Evolutionary conservation across 345 rosid genomes (phyloP).

Genomic region (Brassica carinata): DNA sequence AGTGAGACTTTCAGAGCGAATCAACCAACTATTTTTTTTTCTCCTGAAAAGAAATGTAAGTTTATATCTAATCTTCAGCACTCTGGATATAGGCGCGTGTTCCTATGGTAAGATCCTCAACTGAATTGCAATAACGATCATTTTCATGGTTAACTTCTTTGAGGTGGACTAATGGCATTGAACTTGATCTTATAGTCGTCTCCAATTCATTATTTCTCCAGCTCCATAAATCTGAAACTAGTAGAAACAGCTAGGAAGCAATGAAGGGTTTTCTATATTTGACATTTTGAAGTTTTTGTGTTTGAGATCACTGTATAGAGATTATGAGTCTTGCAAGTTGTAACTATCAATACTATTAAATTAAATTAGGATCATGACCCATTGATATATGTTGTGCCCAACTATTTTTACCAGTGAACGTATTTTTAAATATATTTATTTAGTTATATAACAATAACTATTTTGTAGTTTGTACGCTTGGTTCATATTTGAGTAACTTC

Average conservation of each 20-base stretch:
- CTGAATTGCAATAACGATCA: not conserved
- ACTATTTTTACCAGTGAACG: too few species aligned
- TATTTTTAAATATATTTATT: too few species aligned
- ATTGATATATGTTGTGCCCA: too few species aligned
- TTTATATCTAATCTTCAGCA: conserved; percentile 73
- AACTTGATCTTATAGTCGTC: conserved; percentile 80
- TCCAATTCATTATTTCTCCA: conserved; percentile 79
- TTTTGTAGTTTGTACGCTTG: too few species aligned
- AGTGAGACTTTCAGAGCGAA: conserved; percentile 53
- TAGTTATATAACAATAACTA: too few species aligned
- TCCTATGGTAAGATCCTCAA: conserved; percentile 70
- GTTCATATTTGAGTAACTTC: too few species aligned
- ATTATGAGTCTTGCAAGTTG: too few species aligned
- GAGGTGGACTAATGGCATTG: conserved; percentile 74
- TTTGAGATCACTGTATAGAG: not conserved
- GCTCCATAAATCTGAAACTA: conserved; percentile 28
- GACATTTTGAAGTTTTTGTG: conserved; percentile 13
- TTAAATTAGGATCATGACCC: too few species aligned
- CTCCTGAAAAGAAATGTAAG: conserved; percentile 71
- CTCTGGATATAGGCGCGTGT: conserved; percentile 61
- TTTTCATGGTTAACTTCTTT: not conserved
- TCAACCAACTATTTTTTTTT: conserved; percentile 57
- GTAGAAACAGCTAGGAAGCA: too few species aligned
- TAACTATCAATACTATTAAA: too few species aligned
- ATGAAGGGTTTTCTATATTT: conserved; percentile 21